phyloP scores from a whole-genome alignment of 2,329 filamentous ascomycete species.

The Sporothrix curviconia region DNA sequence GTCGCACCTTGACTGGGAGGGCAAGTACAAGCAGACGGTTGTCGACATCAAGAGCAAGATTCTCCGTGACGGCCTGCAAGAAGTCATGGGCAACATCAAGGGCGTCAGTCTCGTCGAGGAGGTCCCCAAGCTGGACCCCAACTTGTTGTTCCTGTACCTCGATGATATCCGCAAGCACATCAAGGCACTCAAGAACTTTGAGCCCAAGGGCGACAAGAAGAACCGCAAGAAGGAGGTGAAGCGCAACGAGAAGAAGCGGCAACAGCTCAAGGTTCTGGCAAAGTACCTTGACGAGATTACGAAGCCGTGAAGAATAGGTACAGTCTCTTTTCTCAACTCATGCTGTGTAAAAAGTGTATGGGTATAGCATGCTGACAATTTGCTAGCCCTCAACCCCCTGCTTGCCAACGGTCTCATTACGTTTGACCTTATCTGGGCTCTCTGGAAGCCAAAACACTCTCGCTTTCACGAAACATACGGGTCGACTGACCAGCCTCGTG shows the following conservation, averaged over 20 bases:
- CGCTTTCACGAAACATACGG: conserved; percentile 74
- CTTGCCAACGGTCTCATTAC: conserved; percentile 78
- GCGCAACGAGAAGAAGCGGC: conserved; percentile 50
- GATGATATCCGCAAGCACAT: conserved; percentile 63
- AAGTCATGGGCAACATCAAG: conserved; percentile 70
- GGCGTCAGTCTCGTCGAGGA: conserved; percentile 76
- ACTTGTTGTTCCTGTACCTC: conserved; percentile 68
- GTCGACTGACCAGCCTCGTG: conserved; percentile 66
- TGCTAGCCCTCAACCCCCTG: conserved; percentile 65
- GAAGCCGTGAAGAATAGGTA: conserved; percentile 62
- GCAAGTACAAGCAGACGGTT: conserved; percentile 64
- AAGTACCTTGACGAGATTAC: conserved; percentile 56
- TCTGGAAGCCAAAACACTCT: conserved; percentile 85
- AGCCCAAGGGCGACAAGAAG: conserved; percentile 42
- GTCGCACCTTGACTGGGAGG: conserved; percentile 79
- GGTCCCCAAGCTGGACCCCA: conserved; percentile 64
- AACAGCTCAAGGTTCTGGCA: conserved; percentile 57
- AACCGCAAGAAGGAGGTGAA: conserved; percentile 57
- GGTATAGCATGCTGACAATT: not conserved
- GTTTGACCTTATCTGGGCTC: conserved; percentile 80
- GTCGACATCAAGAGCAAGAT: conserved; percentile 82
- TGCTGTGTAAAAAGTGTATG: not conserved
- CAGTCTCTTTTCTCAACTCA: not conserved
- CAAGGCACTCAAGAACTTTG: conserved; percentile 57
- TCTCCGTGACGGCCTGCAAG: conserved; percentile 62